Percentiles rank a stretch among this genome's conserved stretches.
Conservation (phyloP, 352 stramenopile genomes). For the Phytopythium boreale region DNA sequence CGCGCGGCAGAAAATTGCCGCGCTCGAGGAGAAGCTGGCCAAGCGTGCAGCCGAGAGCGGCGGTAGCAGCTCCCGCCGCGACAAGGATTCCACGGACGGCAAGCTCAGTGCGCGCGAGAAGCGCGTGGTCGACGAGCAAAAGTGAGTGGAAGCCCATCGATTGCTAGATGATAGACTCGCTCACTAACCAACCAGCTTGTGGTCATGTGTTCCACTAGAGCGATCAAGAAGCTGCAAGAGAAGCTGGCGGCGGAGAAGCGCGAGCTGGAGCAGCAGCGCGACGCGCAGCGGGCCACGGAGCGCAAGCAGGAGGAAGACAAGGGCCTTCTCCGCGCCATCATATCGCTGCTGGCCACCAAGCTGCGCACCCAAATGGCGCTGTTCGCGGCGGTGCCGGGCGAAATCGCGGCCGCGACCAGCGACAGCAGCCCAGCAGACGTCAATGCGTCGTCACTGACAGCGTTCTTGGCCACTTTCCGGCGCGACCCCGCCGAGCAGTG, state of each 20-base stretch:
- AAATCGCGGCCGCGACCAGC: constrained; percentile 4
- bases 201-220: constrained; percentile 10
- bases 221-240: constrained; percentile 40
- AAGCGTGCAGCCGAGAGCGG: constrained; percentile 6
- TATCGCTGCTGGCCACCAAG: constrained; percentile 38
- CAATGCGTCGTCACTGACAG: constrained; percentile 9
- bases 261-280: constrained; percentile 26
- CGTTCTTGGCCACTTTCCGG: constrained; percentile 27
- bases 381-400: constrained; percentile 27
- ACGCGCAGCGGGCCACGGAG: constrained; percentile 8
- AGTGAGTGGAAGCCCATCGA: constrained; percentile 14
- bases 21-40: constrained; percentile 42
- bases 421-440: background rate
- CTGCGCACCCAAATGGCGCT: constrained; percentile 45
- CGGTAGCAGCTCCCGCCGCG: background rate
- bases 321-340: constrained; percentile 37
- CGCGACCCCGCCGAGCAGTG: constrained; percentile 34
- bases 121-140: constrained; percentile 43
- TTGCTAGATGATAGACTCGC: background rate
- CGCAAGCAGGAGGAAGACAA: constrained; percentile 37
- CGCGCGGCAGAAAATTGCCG: constrained; percentile 43
- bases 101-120: constrained; percentile 29
- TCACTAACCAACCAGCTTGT: background rate
- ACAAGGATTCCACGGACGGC: background rate
- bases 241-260: constrained; percentile 27